Conservation (phyloP, 495 filamentous ascomycete genomes). For the Hypoxylon subgilvum region DNA sequence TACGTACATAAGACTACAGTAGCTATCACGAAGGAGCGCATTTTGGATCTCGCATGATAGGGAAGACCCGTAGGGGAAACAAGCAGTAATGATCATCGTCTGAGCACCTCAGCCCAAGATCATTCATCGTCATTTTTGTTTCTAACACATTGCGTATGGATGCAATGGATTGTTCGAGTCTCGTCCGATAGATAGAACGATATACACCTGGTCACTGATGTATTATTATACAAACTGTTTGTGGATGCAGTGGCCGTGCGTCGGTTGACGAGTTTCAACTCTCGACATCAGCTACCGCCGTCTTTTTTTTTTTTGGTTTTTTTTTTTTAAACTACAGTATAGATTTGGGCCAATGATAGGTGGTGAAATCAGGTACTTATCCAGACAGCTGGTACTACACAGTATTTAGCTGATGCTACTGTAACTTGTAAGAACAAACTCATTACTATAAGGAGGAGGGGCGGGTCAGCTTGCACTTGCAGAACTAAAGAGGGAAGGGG, state of each 20-base stretch:
- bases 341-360: slow-evolving; percentile 19
- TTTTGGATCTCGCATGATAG: slow-evolving; percentile 20
- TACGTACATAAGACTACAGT: no score
- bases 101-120: slow-evolving; percentile 1
- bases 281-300: slow-evolving; percentile 34
- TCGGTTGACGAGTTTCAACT: slow-evolving; percentile 32
- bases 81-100: slow-evolving; percentile 23
- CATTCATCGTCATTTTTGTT: slow-evolving; percentile 6
- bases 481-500: slow-evolving; percentile 6
- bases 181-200: slow-evolving; percentile 28
- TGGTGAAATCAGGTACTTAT: neutral
- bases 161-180: slow-evolving; percentile 23
- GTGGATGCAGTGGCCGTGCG: slow-evolving; percentile 30
- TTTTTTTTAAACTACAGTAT: no score
- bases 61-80: slow-evolving; percentile 9
- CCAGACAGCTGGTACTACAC: slow-evolving; percentile 16
- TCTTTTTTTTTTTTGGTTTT: slow-evolving; percentile 1
- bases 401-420: no score
- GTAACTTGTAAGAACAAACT: no score
- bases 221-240: slow-evolving; percentile 26
- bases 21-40: slow-evolving; percentile 2
- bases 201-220: slow-evolving; percentile 8
- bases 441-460: slow-evolving; percentile 32
- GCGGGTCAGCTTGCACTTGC: slow-evolving; percentile 33
- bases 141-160: slow-evolving; percentile 13